These are phyloP conservation scores for Phaseolus coccineus DNA, from an alignment of 331 rosid species.

Conservation along the genomic window DNA sequence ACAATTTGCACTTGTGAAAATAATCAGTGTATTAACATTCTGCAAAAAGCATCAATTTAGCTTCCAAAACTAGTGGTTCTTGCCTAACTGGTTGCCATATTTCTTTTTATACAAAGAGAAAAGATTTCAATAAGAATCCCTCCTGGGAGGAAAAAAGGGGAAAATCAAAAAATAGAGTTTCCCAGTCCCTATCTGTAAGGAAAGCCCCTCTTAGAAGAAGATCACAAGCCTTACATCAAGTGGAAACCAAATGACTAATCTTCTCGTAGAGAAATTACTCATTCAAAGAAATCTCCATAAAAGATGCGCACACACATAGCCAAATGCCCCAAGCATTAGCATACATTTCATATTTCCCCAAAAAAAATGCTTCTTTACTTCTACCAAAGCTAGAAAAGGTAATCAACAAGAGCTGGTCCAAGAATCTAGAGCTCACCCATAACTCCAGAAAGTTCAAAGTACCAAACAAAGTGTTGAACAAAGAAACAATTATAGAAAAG, in stretches of 20 bases:
- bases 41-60: conserved; percentile 12
- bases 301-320: neutral
- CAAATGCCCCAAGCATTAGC: conserved; percentile 5
- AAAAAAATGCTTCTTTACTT: neutral
- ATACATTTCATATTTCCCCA: conserved; percentile 1
- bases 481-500: conserved; percentile 11
- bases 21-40: conserved; percentile 12
- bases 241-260: neutral
- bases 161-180: neutral
- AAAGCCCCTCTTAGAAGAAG: neutral
- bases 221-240: neutral
- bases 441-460: neutral
- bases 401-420: neutral
- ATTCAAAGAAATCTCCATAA: neutral
- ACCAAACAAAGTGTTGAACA: neutral
- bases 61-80: neutral
- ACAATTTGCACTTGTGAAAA: conserved; percentile 13
- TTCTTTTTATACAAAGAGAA: neutral
- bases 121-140: neutral
- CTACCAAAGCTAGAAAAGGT: neutral
- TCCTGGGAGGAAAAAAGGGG: neutral
- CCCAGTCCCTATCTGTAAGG: neutral
- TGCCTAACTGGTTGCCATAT: conserved; percentile 13
- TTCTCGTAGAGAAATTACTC: neutral
- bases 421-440: neutral